These are phyloP conservation scores for Mycena haematopus DNA, from an alignment of 768 basidiomycete species.

Conservation along the genomic window DNA sequence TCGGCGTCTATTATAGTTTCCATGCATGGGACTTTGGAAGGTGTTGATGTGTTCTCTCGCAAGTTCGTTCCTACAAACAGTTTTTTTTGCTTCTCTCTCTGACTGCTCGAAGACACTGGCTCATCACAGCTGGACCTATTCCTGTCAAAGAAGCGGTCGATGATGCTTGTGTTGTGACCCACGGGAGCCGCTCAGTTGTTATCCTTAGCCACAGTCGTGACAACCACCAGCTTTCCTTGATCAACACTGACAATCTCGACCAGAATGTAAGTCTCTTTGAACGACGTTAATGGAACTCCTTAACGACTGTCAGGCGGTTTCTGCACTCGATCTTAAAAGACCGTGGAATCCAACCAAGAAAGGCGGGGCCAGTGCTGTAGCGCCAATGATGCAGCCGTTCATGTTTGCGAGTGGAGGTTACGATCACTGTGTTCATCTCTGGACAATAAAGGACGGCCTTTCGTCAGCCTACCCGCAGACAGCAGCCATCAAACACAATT, in stretches of 20 bases:
- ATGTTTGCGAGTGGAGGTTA: constrained; percentile 57
- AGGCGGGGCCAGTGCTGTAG: constrained; percentile 49
- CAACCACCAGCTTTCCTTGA: constrained; percentile 39
- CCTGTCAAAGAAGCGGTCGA: constrained; percentile 43
- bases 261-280: constrained; percentile 31
- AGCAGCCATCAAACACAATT: constrained; percentile 49
- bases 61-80: constrained; percentile 25
- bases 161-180: constrained; percentile 47
- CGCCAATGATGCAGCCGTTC: constrained; percentile 46
- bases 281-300: neutral
- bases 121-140: constrained; percentile 20
- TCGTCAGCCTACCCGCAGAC: constrained; percentile 38
- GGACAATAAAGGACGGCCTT: constrained; percentile 46
- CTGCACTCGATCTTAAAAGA: constrained; percentile 30
- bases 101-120: constrained; percentile 28
- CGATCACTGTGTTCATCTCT: constrained; percentile 55
- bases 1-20: constrained; percentile 41
- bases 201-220: constrained; percentile 49
- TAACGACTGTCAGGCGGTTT: constrained; percentile 14
- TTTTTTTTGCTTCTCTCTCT: constrained; percentile 13
- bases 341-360: constrained; percentile 45
- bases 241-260: constrained; percentile 23
- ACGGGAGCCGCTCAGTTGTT: constrained; percentile 34
- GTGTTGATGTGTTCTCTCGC: constrained; percentile 34
- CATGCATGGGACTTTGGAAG: constrained; percentile 46